A percentile compares a stretch with the other conserved stretches of the same genome.
phyloP scores from a whole-genome alignment of 2,329 filamentous ascomycete genomes.

The Zymoseptoria passerinii region DNA sequence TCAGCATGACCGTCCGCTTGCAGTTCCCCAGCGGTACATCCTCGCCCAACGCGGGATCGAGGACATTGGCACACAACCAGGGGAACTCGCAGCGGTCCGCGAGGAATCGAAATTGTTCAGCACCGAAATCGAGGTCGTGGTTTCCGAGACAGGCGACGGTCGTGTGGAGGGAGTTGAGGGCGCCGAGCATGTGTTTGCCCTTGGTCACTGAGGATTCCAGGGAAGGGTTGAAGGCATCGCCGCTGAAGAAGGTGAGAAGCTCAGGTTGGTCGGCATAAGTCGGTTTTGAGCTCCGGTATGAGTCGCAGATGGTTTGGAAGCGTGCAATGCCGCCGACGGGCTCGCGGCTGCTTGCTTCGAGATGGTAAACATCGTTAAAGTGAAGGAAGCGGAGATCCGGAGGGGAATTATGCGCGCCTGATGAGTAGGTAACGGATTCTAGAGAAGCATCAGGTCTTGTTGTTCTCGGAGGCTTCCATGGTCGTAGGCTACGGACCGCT shows the following conservation, averaged over 20 bases:
- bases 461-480: background rate
- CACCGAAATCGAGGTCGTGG: constrained; percentile 87
- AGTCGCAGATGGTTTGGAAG: constrained; percentile 68
- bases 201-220: constrained; percentile 85
- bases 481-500: background rate
- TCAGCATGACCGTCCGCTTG: constrained; percentile 66
- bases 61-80: constrained; percentile 81
- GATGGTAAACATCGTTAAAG: constrained; percentile 91
- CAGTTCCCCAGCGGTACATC: constrained; percentile 68
- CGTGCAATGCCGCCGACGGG: constrained; percentile 74
- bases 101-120: constrained; percentile 68
- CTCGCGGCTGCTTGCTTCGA: constrained; percentile 67
- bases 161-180: constrained; percentile 70
- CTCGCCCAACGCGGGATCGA: constrained; percentile 73
- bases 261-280: constrained; percentile 56
- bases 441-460: background rate
- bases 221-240: constrained; percentile 87
- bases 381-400: constrained; percentile 77
- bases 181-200: constrained; percentile 78
- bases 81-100: constrained; percentile 70
- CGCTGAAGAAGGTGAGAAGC: constrained; percentile 75
- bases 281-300: constrained; percentile 50
- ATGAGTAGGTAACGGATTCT: constrained; percentile 21
- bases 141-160: constrained; percentile 82
- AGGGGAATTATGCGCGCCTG: constrained; percentile 18